Evolutionary conservation across 495 filamentous ascomycete genomes (phyloP), one percentile per base, ranked within the genome.

Genomic region (Penicillium canescens): DNA sequence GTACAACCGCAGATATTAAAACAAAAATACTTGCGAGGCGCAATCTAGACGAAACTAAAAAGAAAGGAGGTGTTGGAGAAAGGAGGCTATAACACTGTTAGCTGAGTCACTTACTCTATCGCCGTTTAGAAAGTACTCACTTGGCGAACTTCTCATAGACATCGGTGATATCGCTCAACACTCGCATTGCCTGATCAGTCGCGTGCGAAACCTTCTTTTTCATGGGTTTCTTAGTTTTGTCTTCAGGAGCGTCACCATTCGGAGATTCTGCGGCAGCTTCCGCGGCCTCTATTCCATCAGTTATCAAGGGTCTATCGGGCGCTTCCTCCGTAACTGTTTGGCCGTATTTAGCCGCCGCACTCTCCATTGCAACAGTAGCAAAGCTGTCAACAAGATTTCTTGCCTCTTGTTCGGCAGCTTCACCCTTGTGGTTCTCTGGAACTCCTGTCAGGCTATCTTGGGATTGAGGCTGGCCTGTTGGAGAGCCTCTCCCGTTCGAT

Each of bases 141-240:
- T 95, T 96, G 24, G 76, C 85, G 63, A 96, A 82, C 38, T 87
- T 73, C 63, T 96, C 92, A 80, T 88, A 96, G 0, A 78, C 82
- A 67, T 96, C 92, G 1, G 86, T 78, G 13, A 91, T 72, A 60
- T 90, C 88, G 13, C 85, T 83, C 26, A 96, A 61, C 2, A 77
- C 74, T 62, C 91, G 88, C 90, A 96, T 94, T 12, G 86, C 66
- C 0, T 88, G 86, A 50, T 90, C 78, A 64, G 88, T 87, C 55
- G 87, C 86, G 7, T 78, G 80, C 78, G 89, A 88, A 68, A 94
- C 88, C 3, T 84, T 87, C 4, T 83, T 84, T 65, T 88, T 86
- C 74, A 95, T 87, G 0, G 89, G 91, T 38, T 88, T 80, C 62
- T 92, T 94, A 0, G 91, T 92, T 72, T 91, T 95, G 59, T 95